Base-by-base conservation (phyloP, 176 grass and related monocot species). In the Poa pratensis region DNA sequence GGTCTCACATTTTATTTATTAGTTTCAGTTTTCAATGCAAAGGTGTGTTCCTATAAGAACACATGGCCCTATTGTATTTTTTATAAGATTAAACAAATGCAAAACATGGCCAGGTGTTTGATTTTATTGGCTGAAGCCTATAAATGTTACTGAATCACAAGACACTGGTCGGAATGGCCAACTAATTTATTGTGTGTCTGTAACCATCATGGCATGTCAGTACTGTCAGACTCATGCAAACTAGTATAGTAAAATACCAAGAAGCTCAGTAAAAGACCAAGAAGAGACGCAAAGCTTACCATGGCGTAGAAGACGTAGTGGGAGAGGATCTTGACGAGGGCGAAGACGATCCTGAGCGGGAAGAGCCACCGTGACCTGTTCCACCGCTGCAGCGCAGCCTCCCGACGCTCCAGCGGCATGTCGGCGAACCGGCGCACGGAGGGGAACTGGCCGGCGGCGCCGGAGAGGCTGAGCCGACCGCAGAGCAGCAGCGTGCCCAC, bases 271-370 rank as follows among this genome's bases (percentile, higher is more conserved):
- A 26, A 60, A 23, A 46, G 9, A n/a, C 19, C 20, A 61, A 5
- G n/a, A 62, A 14, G 1, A 24, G 28, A 6, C 7, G 19, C 5
- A 48, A 5, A 10, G 19, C 18, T 20, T 88, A 97, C 95, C 86
- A 88, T 63, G 70, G 95, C 50, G 80, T 95, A 97, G 84, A 97
- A 97, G 87, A 82, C 76, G 77, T 90, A 95, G 87, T 82, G 81
- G 68, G 55, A 70, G 53, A 94, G 73, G 84, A 89, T 86, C 69
- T 98, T 98, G 87, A 85, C 37, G 37, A 94, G 34, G 26, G 50
- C 15, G 83, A 98, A 98, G 45, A 84, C 78, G 45, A 98, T 79
- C 61, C 83, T 82, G 46, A 97, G 80, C n/a, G 83, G 89, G 73
- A 83, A 83, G 61, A 94, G 42, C 66, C 86, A 79, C 5, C 76